Base-by-base conservation (phyloP, 2,329 filamentous ascomycete genomes). In the Microdochium bolleyi region DNA sequence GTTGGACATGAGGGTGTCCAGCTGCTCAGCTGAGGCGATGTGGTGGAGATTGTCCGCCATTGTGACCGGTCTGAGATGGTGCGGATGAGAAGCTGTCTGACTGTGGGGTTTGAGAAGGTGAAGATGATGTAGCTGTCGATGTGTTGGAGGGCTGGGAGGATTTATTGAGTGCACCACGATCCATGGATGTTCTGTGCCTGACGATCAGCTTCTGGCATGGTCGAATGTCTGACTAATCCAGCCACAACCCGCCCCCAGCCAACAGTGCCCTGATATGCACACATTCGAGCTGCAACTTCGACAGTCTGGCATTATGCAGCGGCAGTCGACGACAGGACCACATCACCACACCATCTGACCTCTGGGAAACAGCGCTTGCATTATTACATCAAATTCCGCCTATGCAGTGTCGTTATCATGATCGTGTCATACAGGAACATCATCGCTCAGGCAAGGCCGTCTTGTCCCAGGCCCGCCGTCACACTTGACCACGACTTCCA, bases 1-100 rank as follows among this genome's bases (percentile, higher is more conserved):
- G 52, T 58, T 50, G 57, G 62, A 85, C 41, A 46, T 46, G 41
- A 46, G 41, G 7, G 41, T 46, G 13, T 46, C 41, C 41, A 46
- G 41, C 41, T 46, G 14, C 21, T 16, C 19, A 2, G 41, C 19
- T 5, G 41, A 46, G 41, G 13, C 41, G 13, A 46, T 46, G 19
- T 46, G 41, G 41, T 46, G 41, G 22, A 46, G 41, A 21, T 46
- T 46, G 41, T 46, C 41, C 9, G 41, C 41, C 41, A 46, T 46
- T 3, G 9, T 46, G 41, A 22, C 9, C 7, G 19, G 41, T 38
- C 7, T 3, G 34, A 8, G 34, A 38, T 9, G 34, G n/a, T 38
- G 34, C 4, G 5, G 34, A n/a, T 16, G 7, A 38, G 34, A 14
- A 14, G 14, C n/a, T 14, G n/a, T 38, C 5, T 19, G 34, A 14